These are phyloP conservation scores for rapeseed (Brassica napus) DNA, from an alignment of 345 rosid genomes.

Conservation along the genomic window DNA sequence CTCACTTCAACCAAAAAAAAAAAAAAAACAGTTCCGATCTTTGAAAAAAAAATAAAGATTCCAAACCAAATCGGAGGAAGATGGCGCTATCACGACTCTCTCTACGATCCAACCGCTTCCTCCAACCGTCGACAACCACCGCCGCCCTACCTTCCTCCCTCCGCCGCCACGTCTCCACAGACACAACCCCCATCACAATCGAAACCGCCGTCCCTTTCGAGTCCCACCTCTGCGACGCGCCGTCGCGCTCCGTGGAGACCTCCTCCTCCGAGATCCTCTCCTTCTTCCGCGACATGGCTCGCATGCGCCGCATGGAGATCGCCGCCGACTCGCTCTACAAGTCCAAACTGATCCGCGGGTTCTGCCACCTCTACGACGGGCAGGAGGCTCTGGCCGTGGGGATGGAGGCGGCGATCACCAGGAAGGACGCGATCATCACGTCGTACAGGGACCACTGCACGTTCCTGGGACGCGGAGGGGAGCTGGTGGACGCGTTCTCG, in stretches of 20 bases:
- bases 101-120: conserved; percentile 44
- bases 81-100: conserved; percentile 72
- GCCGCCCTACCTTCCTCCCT: conserved; percentile 10
- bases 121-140: conserved; percentile 39
- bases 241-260: conserved; percentile 80
- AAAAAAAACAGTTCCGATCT: conserved; percentile 12
- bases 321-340: conserved; percentile 97
- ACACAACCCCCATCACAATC: conserved; percentile 64
- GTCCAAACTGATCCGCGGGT: conserved; percentile 93
- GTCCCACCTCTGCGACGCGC: conserved; percentile 77
- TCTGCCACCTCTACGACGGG: conserved; percentile 96
- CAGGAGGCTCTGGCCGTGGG: conserved; percentile 96
- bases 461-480: conserved; percentile 84
- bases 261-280: conserved; percentile 61
- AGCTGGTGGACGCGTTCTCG: conserved; percentile 63
- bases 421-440: conserved; percentile 77
- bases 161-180: conserved; percentile 73
- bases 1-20: not conserved
- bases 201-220: conserved; percentile 89
- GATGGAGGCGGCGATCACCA: conserved; percentile 93
- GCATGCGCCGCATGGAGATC: conserved; percentile 95
- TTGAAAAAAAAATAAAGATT: not conserved
- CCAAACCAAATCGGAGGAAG: conserved; percentile 11
- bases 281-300: conserved; percentile 85
- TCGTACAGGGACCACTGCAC: conserved; percentile 97